Base-by-base conservation (phyloP, 176 grass and related monocot species). In the Triticum monococcum region DNA sequence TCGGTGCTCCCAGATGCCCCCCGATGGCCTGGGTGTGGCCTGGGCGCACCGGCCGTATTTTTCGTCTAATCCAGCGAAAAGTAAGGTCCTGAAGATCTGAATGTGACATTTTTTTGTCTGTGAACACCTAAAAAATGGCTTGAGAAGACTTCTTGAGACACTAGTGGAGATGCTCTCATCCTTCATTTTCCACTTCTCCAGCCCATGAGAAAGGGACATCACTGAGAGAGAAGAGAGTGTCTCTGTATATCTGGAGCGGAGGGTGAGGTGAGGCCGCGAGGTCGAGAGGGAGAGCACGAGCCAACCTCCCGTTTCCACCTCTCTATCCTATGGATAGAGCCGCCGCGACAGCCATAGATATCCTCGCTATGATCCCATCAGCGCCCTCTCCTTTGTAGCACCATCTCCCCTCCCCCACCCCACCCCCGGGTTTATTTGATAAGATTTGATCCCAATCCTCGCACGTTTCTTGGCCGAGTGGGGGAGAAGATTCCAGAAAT, bases 281-380 rank as follows among this genome's bases (percentile, higher is more conserved):
- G 69, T 76, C 14, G 40, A 67, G 79, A 30, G 65, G 80, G 3
- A 65, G 28, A 73, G 31, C 66, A 70, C 33, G 54, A 45, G 75
- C 33, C 74, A 50, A 87, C 68, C 45, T 79, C 77, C 83, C 76
- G 32, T 72, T 81, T 60, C 62, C 61, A 28, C 32, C 33, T 28
- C 37, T 31, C 28, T 28, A 35, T 84, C 63, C 62, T 86, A 79
- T 85, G 85, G 89, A 91, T 91, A 91, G 85, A 91, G 77, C 85
- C 38, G 48, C 50, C 69, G 81, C 85, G 80, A 84, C 81, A 91
- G 85, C 89, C 89, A 48, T 75, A 91, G 89, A 88, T 74, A 88
- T 91, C 62, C 3, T 91, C 75, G 76, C 73, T 84, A 81, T 88
- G 85, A 80, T 91, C 61, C 76, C 81, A 43, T 67, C 72, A 5